A percentile compares a stretch with the other conserved stretches of the same genome.
Conservation (phyloP, 2,329 filamentous ascomycete species). For the Nothopassalora personata region DNA sequence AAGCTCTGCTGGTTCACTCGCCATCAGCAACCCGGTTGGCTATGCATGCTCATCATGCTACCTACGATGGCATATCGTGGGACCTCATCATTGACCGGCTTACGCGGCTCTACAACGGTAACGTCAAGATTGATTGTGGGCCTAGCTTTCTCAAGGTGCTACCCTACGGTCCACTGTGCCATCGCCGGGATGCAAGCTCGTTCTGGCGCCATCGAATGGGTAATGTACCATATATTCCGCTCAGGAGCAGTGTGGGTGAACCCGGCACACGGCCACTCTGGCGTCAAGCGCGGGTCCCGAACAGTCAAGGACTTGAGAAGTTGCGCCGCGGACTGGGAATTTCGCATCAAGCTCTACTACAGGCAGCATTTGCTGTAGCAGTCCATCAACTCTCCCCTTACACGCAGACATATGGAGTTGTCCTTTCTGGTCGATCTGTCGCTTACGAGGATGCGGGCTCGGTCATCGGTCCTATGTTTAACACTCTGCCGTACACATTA, state of each 20-base stretch:
- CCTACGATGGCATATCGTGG: slow-evolving; percentile 83
- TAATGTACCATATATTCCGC: slow-evolving; percentile 21
- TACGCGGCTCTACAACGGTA: slow-evolving; percentile 45
- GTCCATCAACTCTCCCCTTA: slow-evolving; percentile 50
- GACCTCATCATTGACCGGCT: slow-evolving; percentile 60
- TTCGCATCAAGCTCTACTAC: slow-evolving; percentile 72
- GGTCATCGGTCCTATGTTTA: slow-evolving; percentile 80
- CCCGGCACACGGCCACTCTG: not conserved
- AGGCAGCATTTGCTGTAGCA: slow-evolving; percentile 66
- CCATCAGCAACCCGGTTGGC: slow-evolving; percentile 41
- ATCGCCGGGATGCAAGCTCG: slow-evolving; percentile 42
- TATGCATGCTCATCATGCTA: slow-evolving; percentile 73
- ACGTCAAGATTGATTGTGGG: slow-evolving; percentile 28
- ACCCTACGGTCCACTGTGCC: slow-evolving; percentile 60
- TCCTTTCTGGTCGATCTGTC: slow-evolving; percentile 73
- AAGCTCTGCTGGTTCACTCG: slow-evolving; percentile 43
- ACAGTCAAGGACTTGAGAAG: slow-evolving; percentile 21
- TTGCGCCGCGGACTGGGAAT: slow-evolving; percentile 59
- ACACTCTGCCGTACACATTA: slow-evolving; percentile 71
- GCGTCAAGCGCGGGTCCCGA: not conserved
- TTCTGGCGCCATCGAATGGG: slow-evolving; percentile 65
- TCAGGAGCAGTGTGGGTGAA: not conserved
- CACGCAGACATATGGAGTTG: slow-evolving; percentile 60
- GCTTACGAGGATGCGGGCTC: slow-evolving; percentile 60
- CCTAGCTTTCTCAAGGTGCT: slow-evolving; percentile 63